A percentile compares a stretch with the other conserved stretches of the same genome.
These are phyloP conservation scores for Blastobotrys capitulatus DNA, from an alignment of 1,139 yeast genomes.

Conservation along the genomic window DNA sequence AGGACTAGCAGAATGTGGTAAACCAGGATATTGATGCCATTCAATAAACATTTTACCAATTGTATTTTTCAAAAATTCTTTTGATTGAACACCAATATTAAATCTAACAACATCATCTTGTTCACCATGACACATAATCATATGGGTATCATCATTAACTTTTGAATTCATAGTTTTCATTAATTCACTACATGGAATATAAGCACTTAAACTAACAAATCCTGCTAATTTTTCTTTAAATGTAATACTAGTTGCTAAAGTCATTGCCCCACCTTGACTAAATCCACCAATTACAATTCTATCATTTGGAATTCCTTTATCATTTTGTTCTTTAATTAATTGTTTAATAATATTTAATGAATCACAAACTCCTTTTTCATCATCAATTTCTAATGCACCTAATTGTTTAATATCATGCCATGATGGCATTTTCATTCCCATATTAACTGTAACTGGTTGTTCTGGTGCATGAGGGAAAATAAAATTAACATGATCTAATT, in stretches of 20 bases:
- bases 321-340: constrained; percentile 58
- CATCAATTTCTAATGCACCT: constrained; percentile 47
- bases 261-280: constrained; percentile 86
- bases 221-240: constrained; percentile 70
- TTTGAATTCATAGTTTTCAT: constrained; percentile 29
- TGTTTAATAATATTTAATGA: constrained; percentile 49
- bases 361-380: constrained; percentile 56
- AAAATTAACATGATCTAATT: constrained; percentile 59
- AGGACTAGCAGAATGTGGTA: constrained; percentile 63
- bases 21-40: constrained; percentile 56
- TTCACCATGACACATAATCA: constrained; percentile 87
- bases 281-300: constrained; percentile 87
- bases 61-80: constrained; percentile 33
- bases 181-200: constrained; percentile 50
- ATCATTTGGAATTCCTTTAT: constrained; percentile 58
- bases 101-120: constrained; percentile 60
- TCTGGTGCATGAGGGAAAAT: constrained; percentile 86
- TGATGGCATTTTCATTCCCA: constrained; percentile 65
- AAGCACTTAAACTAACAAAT: constrained; percentile 71
- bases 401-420: constrained; percentile 81
- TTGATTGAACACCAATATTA: constrained; percentile 44
- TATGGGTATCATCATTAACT: constrained; percentile 59
- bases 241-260: constrained; percentile 45
- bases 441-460: constrained; percentile 61
- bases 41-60: constrained; percentile 51